A percentile compares a stretch with the other conserved stretches of the same genome.
Conservation (phyloP, 345 rosid species). For the Heritiera fomes region DNA sequence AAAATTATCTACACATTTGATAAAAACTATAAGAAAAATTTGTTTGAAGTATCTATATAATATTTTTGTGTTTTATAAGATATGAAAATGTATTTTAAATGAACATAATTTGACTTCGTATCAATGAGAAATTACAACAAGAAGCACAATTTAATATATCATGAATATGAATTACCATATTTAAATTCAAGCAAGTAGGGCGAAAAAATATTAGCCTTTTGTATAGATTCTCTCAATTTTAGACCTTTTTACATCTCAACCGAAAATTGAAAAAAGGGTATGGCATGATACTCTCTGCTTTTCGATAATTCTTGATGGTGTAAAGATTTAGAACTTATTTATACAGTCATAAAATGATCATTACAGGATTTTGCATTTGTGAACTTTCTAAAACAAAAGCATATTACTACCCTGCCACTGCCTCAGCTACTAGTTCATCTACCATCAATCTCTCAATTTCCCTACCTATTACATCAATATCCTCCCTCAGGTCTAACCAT, state of each 20-base stretch:
- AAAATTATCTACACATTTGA: no score
- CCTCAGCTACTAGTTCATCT: slow-evolving; percentile 65
- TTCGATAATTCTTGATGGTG: slow-evolving; percentile 8
- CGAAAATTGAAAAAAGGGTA: neutral
- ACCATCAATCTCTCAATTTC: slow-evolving; percentile 66
- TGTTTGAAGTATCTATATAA: no score
- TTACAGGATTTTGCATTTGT: slow-evolving; percentile 32
- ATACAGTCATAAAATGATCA: slow-evolving; percentile 31
- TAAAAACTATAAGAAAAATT: no score
- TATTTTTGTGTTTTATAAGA: no score
- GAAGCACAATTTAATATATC: no score
- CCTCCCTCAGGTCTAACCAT: slow-evolving; percentile 64
- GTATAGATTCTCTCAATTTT: neutral
- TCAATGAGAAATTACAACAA: no score
- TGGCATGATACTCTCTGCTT: neutral
- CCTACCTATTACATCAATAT: slow-evolving; percentile 62
- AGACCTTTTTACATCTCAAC: neutral
- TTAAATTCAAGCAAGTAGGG: neutral
- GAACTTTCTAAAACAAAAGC: slow-evolving; percentile 30
- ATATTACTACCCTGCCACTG: slow-evolving; percentile 29
- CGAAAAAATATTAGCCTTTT: neutral
- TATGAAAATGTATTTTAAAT: no score
- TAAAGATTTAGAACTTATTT: slow-evolving; percentile 20
- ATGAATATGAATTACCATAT: no score
- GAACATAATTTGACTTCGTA: no score